Evolutionary conservation across 1,284 basidiomycete genomes (phyloP), one percentile per base, ranked within the genome.

Genomic region (Fistulinella cinereoalba): DNA sequence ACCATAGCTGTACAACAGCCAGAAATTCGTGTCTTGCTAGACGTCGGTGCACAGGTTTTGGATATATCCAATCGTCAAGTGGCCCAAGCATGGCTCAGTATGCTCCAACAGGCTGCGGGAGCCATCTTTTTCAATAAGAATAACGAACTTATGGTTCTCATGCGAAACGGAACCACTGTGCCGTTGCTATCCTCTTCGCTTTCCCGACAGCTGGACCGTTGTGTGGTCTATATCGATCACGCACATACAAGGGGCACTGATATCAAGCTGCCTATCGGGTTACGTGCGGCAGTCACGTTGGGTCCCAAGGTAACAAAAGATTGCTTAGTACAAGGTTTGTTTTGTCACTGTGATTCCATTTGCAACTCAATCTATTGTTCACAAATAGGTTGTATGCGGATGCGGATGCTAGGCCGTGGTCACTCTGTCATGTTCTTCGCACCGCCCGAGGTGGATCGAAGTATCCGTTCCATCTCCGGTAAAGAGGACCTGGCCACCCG

Each of bases 351-450:
- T 12, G 8, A 28, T 33, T 29, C 7, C n/a, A 3, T 32, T 33
- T n/a, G 23, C 19, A 2, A 19, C 24, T 27, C 24, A 8, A 41
- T 6, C 6, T 11, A 23, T 39, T 15, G 10, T 21, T n/a, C n/a
- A n/a, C n/a, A n/a, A n/a, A 16, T 27, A 46, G 44, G 44, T 10
- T 46, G 44, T 23, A 46, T 42, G 44, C 38, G 39, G 21, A 46
- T 46, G 38, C 38, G 44, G 12, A 44, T 38, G 16, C 24, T 47
- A 3, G 37, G 41, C 8, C 41, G 15, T 19, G 46, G 41, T 11
- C 37, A 38, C 23, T 38, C 23, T 1, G 23, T 33, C 36, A 38
- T 46, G 38, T 46, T 46, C 23, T 33, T 46, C 18, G 44, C 44
- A 3, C 32, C 44, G 4, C 32, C 16, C 2, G 38, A 34, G 18